Conservation (phyloP, 1,284 basidiomycete genomes). For the Leccinum fallax region DNA sequence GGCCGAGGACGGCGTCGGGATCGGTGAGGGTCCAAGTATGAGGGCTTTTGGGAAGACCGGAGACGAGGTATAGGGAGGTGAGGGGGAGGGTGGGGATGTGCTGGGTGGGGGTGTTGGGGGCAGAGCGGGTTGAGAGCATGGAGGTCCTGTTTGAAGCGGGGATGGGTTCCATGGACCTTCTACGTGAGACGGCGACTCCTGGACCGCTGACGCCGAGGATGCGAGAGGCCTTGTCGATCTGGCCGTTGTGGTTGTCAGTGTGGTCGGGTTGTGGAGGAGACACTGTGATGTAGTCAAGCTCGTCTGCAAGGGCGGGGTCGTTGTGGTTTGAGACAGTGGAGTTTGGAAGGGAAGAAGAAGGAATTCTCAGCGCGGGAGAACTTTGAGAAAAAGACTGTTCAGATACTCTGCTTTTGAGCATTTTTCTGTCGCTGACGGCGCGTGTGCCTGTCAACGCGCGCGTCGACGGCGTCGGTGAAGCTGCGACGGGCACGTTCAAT, state of each 20-base stretch:
- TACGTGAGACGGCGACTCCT: constrained; percentile 41
- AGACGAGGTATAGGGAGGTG: constrained; percentile 82
- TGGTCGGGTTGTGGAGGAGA: constrained; percentile 31
- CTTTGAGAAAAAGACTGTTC: constrained; percentile 24
- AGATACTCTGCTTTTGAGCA: constrained; percentile 20
- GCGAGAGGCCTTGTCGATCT: constrained; percentile 64
- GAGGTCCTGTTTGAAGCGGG: constrained; percentile 72
- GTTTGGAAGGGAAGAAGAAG: constrained; percentile 10
- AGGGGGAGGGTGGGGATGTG: constrained; percentile 71
- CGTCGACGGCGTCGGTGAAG: not conserved
- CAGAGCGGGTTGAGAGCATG: constrained; percentile 75
- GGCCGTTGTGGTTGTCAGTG: constrained; percentile 8
- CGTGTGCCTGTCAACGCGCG: not conserved
- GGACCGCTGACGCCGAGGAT: constrained; percentile 60
- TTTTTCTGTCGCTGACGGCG: constrained; percentile 5
- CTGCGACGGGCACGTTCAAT: not conserved
- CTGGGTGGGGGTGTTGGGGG: constrained; percentile 53
- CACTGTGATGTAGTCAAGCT: constrained; percentile 71
- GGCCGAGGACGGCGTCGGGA: constrained; percentile 80
- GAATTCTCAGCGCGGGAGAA: not conserved
- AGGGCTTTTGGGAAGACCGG: constrained; percentile 80
- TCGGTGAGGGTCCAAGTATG: constrained; percentile 96
- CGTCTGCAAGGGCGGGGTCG: constrained; percentile 53
- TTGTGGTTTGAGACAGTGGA: constrained; percentile 24
- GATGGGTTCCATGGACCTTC: constrained; percentile 78